Base-by-base conservation (phyloP, 192 early-diverging fungal genomes). In the Neocallimastix lanati region DNA sequence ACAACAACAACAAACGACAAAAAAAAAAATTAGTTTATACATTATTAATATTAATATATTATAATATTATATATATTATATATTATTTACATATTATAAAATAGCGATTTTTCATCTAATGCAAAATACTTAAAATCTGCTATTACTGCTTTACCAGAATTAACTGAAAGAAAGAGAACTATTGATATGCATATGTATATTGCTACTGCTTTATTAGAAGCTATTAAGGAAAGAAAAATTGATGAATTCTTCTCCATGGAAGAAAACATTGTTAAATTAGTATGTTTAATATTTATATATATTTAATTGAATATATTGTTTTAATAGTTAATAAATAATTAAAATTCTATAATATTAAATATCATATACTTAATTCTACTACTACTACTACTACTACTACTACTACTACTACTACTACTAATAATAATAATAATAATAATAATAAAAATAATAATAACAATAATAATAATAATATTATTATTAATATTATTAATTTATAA, bases 141-240 rank as follows among this genome's bases (percentile, higher is more conserved):
- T 9, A 95, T 99, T 76, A 95, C 91, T 6, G 88, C 92, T n/a
- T 85, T 99, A 11, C 98, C 98, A 1, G 95, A 97, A 82, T 88
- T 99, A 79, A 97, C 96, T 27, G 95, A 95, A 21, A 88, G 96
- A 77, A 98, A 99, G 84, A 87, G 92, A 15, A 91, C 92, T 18
- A 85, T 99, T 29, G 98, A 99, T 83, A 97, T 96, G 94, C 98
- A 99, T 82, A 99, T 97, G 95, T 96, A 95, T 82, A 94, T 98
- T 78, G 96, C 97, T 6, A 98, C 96, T 3, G 85, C 88, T 28
- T 83, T 99, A 81, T 87, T 99, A 21, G 91, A 93, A 28, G 86
- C 86, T 28, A 98, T 99, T 85, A 94, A 96, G 84, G 93, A 96
- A 28, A 87, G 98, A 76, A 93, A 98, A 81, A 83, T 99, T 77